Evolutionary conservation across 2,329 filamentous ascomycete genomes (phyloP), one percentile per base, ranked within the genome.

Genomic region (Penicillium thymicola): DNA sequence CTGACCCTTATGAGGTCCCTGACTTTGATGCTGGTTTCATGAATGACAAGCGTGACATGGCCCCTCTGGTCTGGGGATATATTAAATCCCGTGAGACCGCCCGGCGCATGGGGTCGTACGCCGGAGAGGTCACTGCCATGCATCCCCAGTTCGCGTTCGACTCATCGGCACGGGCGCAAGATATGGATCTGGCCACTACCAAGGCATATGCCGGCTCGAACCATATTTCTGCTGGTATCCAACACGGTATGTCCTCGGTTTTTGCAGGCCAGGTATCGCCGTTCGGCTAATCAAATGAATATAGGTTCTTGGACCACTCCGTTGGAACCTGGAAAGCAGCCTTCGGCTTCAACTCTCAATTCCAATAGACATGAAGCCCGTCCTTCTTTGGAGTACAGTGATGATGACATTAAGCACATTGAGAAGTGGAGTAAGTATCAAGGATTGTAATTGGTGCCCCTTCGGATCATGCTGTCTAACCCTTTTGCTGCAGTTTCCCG

Each of bases 21-120:
- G 89, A 92, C 76, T 92, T 92, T 65, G 89, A 92, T 70, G 83
- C 87, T 1, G 88, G 89, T 23, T 92, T 92, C 78, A 91, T 92
- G 89, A 92, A 90, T 66, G 89, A 92, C 74, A 87, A 90, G 75
- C 82, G 89, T 25, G 89, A 92, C 67, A 92, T 92, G 89, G 88
- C 86, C 1, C 88, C 89, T 9, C 90, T 89, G 86, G 88, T 92
- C 6, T 92, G 89, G 89, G 86, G 86, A 4, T 92, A 92, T 75
- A 89, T 91, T 79, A 91, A 91, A 76, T 89, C 86, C 2, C 86
- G 89, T 55, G 89, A 91, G 80, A 92, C 88, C 4, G 89, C 89
- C 2, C 82, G 89, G 4, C 84, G 88, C 61, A 91, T 91, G 89
- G 82, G 87, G 27, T 85, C 88, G 0, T 92, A 90, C 62, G 88